Conservation (phyloP, 2,329 filamentous ascomycete species). For the Zymoseptoria brevis region DNA sequence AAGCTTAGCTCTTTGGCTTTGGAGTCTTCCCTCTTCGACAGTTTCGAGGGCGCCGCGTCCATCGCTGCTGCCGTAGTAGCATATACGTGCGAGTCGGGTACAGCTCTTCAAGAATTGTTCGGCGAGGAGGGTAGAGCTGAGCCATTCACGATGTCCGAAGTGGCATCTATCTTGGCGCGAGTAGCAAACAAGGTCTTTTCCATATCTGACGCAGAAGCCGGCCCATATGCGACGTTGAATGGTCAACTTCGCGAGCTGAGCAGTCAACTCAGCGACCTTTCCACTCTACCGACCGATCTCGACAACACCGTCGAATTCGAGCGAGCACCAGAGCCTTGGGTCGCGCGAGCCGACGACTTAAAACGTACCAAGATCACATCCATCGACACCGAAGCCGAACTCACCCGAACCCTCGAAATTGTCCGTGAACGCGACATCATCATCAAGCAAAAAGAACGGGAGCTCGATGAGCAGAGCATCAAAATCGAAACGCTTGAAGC, state of each 20-base stretch:
- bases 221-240: conserved; percentile 62
- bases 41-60: conserved; percentile 62
- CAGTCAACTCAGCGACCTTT: conserved; percentile 60
- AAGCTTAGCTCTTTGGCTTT: conserved; percentile 67
- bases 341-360: conserved; percentile 70
- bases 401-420: conserved; percentile 71
- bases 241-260: conserved; percentile 59
- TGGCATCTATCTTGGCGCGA: conserved; percentile 55
- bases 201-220: conserved; percentile 48
- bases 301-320: conserved; percentile 53
- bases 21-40: conserved; percentile 55
- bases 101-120: conserved; percentile 57
- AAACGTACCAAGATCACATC: conserved; percentile 73
- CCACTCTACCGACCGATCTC: conserved; percentile 47
- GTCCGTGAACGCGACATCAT: conserved; percentile 62
- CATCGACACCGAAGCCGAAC: conserved; percentile 76
- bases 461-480: conserved; percentile 77
- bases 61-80: conserved; percentile 57
- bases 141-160: conserved; percentile 58
- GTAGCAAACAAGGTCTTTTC: conserved; percentile 47
- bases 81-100: conserved; percentile 60
- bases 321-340: conserved; percentile 68
- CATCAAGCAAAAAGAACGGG: conserved; percentile 55
- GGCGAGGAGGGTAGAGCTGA: conserved; percentile 64
- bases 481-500: conserved; percentile 90